Percentiles rank a stretch among this genome's conserved stretches.
Evolutionary conservation across 139 green algal genomes (phyloP).

Genomic region (Chlamydomonas urium): DNA sequence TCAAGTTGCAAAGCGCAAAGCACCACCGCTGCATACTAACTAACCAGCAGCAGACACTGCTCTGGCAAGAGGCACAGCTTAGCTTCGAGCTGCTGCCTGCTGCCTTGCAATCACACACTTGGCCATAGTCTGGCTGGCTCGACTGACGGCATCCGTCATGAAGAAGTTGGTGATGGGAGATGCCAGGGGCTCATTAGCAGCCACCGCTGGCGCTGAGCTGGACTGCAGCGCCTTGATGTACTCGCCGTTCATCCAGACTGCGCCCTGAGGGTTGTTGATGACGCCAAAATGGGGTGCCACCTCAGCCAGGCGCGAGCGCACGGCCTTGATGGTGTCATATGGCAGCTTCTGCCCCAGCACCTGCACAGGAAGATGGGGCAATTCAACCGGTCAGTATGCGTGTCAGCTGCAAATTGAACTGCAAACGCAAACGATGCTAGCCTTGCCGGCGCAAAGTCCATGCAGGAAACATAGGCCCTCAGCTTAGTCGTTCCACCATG

Average conservation of each 20-base stretch:
- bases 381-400: slow-evolving; percentile 9
- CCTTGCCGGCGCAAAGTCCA: no score
- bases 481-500: no score
- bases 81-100: no score
- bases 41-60: no score
- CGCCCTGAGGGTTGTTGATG: slow-evolving; percentile 59
- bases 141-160: slow-evolving; percentile 93
- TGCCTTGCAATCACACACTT: slow-evolving; percentile 68
- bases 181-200: slow-evolving; percentile 35
- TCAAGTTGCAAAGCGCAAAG: no score
- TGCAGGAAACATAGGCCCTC: no score
- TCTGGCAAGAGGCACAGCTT: no score
- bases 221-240: slow-evolving; percentile 61
- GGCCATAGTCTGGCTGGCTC: slow-evolving; percentile 91
- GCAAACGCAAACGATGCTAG: no score
- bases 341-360: slow-evolving; percentile 69
- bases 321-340: slow-evolving; percentile 73
- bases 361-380: slow-evolving; percentile 18
- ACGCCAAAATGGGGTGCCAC: slow-evolving; percentile 74
- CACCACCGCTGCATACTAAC: no score
- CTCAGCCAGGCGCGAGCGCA: slow-evolving; percentile 72
- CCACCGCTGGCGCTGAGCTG: background rate
- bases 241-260: slow-evolving; percentile 88
- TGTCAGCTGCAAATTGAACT: no score
- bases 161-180: slow-evolving; percentile 89